Conservation (phyloP, 106 monocot genomes). For the Dendrobium chrysotoxum region DNA sequence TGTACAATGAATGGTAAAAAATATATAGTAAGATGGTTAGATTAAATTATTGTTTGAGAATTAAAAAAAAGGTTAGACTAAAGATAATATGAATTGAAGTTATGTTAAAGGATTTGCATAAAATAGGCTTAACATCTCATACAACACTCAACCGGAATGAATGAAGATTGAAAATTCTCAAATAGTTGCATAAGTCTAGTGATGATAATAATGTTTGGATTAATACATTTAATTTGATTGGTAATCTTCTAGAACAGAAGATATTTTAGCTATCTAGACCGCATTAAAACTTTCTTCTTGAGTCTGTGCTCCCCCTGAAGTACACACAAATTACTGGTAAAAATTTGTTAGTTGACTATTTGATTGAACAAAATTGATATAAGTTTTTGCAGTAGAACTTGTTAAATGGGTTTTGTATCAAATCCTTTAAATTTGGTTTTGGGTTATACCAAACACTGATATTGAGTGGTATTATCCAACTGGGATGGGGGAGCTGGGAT, state of each 20-base stretch:
- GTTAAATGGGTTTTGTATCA: background rate
- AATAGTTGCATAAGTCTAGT: background rate
- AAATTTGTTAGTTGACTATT: background rate
- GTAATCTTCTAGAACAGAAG: too few species aligned
- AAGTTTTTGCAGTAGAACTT: background rate
- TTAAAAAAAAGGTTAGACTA: background rate
- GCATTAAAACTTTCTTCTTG: too few species aligned
- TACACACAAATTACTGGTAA: background rate
- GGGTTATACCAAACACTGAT: background rate
- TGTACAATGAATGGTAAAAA: background rate
- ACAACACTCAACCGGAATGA: background rate
- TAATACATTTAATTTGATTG: background rate
- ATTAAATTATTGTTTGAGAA: background rate
- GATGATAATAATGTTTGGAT: background rate
- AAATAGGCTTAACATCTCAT: background rate
- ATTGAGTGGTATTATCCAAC: background rate
- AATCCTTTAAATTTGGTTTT: background rate
- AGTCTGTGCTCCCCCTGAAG: too few species aligned
- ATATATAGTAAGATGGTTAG: background rate
- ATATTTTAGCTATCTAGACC: too few species aligned
- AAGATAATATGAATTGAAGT: background rate
- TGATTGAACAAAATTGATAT: background rate
- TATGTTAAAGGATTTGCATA: background rate
- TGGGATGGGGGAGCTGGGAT: background rate
- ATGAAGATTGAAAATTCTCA: background rate